phyloP scores from a whole-genome alignment of 805 yeast species.

The Candida argentea region DNA sequence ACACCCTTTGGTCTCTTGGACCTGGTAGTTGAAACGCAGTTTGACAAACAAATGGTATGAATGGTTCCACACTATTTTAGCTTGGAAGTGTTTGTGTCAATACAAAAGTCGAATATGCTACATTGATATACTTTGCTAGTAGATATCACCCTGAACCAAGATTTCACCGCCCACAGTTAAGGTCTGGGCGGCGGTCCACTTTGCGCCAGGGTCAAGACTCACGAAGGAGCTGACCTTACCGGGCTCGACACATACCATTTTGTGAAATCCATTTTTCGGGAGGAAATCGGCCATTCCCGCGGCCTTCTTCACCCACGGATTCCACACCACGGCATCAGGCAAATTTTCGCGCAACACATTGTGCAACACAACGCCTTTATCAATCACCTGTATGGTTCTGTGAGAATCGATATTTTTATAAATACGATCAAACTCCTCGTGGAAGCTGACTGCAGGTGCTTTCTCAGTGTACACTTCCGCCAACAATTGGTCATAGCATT shows the following conservation, averaged over 20 bases:
- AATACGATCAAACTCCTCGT: slow-evolving; percentile 77
- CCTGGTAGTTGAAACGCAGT: too few relatives aligned
- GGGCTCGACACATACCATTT: slow-evolving; percentile 93
- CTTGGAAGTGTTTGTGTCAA: neutral
- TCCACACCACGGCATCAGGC: slow-evolving; percentile 84
- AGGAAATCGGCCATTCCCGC: slow-evolving; percentile 76
- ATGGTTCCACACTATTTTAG: too few relatives aligned
- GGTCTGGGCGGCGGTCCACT: slow-evolving; percentile 66
- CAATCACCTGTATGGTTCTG: slow-evolving; percentile 57
- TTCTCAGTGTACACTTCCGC: slow-evolving; percentile 53
- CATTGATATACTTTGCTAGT: slow-evolving; percentile 5
- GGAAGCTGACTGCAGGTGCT: slow-evolving; percentile 64
- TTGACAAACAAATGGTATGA: too few relatives aligned
- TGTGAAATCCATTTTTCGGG: slow-evolving; percentile 73
- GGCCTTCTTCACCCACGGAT: slow-evolving; percentile 89
- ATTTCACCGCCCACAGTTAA: slow-evolving; percentile 50
- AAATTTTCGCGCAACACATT: slow-evolving; percentile 56
- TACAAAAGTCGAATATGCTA: neutral
- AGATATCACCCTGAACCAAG: slow-evolving; percentile 45
- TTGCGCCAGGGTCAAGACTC: slow-evolving; percentile 54
- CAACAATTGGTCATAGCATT: slow-evolving; percentile 68
- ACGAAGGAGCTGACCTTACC: slow-evolving; percentile 73
- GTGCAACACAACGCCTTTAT: slow-evolving; percentile 60
- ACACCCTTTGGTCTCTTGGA: too few relatives aligned
- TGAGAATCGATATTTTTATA: slow-evolving; percentile 51